Evolutionary conservation across 768 basidiomycete genomes (phyloP), one percentile per base, ranked within the genome.

Genomic region (Boletus edulis): DNA sequence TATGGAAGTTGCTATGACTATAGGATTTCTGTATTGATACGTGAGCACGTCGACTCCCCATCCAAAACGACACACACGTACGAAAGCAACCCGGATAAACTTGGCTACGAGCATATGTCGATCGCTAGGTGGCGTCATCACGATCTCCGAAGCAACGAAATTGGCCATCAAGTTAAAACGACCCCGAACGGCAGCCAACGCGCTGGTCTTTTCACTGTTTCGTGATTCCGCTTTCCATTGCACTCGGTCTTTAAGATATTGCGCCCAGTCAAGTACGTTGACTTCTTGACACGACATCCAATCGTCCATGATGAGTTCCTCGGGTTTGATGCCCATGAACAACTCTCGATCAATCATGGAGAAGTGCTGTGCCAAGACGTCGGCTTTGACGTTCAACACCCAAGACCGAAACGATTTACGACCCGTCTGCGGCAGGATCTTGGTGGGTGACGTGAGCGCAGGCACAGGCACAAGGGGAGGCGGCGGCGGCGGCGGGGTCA

Each of bases 271-370:
- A 17, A 89, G 76, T 20, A 89, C 80, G 61, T 90, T 80, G 12
- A 82, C 79, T 31, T 78, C 86, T 52, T 81, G 76, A 46, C 80
- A 78, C 11, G 77, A 76, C 68, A 79, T 76, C 86, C 86, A 88
- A 38, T 88, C 84, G 46, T 83, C 81, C 56, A 84, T 77, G 38
- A 92, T 84, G n/a, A 94, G 77, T 63, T 96, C 94, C 64, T 94
- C 91, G 65, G 94, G 94, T 61, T 86, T 87, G 68, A 96, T 79
- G 13, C 82, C 81, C 69, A 89, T 84, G 67, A 94, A 91, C 51
- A 95, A 73, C 61, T 95, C 93, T 24, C 90, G 81, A 59, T 96
- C 93, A 59, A 96, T 92, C 80, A 92, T 86, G 8, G 87, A 80
- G 63, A 95, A 89, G 62, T 94, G 89, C 49, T 85, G 78, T 1